Conservation (phyloP, 2,329 filamentous ascomycete species). For the Podosphaera fusca region DNA sequence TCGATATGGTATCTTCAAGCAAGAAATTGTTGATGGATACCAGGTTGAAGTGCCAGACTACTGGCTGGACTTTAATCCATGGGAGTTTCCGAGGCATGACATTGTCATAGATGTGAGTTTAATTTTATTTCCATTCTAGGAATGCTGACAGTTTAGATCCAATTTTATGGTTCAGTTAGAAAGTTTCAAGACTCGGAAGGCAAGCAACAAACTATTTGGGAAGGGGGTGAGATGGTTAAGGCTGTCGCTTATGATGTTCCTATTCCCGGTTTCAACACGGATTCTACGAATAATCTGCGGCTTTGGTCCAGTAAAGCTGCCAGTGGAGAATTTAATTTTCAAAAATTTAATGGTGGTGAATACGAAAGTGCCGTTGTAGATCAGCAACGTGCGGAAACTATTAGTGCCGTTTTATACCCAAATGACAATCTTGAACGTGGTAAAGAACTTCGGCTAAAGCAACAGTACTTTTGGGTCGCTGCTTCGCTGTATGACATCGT, state of each 20-base stretch:
- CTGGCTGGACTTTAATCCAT: conserved; percentile 98
- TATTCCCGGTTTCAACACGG: conserved; percentile 74
- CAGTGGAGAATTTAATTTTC: conserved; percentile 94
- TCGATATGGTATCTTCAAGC: conserved; percentile 96
- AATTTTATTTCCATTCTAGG: conserved; percentile 12
- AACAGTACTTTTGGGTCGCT: conserved; percentile 99
- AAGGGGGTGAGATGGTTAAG: conserved; percentile 77
- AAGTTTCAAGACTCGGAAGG: conserved; percentile 56
- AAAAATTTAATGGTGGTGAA: conserved; percentile 96
- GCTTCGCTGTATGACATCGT: conserved; percentile 93
- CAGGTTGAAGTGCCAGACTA: conserved; percentile 97
- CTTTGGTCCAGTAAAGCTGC: conserved; percentile 96
- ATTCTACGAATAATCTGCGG: conserved; percentile 85
- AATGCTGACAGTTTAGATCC: conserved; percentile 27
- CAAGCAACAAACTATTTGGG: conserved; percentile 56
- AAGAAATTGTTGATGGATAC: conserved; percentile 94
- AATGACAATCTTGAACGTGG: conserved; percentile 93
- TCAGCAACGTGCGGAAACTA: conserved; percentile 95
- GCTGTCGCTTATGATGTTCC: conserved; percentile 85
- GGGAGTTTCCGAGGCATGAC: conserved; percentile 93
- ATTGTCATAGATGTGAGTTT: conserved; percentile 63
- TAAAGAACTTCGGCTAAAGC: conserved; percentile 92
- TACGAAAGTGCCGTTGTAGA: conserved; percentile 95
- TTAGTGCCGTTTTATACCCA: conserved; percentile 89
- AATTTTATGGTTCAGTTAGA: conserved; percentile 76